phyloP scores from a whole-genome alignment of 176 grass and related monocot genomes.

The Canna indica region DNA sequence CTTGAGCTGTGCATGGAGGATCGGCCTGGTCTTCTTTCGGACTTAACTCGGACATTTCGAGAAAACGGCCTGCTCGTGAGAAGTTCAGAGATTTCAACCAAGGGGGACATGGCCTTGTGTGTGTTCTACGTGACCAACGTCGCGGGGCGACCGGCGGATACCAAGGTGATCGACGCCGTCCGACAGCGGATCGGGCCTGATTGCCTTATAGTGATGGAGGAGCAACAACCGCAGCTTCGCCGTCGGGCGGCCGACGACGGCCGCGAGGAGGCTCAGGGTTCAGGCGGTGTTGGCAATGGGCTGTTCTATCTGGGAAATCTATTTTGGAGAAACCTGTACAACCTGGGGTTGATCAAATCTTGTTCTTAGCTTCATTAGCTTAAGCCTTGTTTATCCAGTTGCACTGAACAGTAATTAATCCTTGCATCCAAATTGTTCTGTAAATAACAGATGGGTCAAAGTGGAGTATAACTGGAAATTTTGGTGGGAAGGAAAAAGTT shows the following conservation, averaged over 20 bases:
- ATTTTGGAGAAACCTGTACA: conserved; percentile 1
- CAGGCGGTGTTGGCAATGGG: not conserved
- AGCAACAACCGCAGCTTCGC: not conserved
- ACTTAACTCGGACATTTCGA: conserved; percentile 12
- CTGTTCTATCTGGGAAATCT: conserved; percentile 15
- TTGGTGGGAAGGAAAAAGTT: too few relatives aligned
- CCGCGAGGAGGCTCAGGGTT: too few relatives aligned
- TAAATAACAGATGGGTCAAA: too few relatives aligned
- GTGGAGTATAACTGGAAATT: too few relatives aligned
- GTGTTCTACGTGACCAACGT: conserved; percentile 14
- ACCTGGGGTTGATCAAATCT: conserved; percentile 4
- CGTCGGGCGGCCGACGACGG: not conserved
- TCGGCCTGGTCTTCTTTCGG: conserved; percentile 5
- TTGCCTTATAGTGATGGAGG: conserved; percentile 17
- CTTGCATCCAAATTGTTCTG: too few relatives aligned
- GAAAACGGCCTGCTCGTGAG: conserved; percentile 13
- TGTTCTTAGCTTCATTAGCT: not conserved
- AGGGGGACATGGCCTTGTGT: not conserved
- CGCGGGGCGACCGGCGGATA: not conserved
- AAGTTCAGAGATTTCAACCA: conserved; percentile 3
- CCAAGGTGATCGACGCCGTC: conserved; percentile 1
- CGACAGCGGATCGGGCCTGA: not conserved
- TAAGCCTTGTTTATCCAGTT: too few relatives aligned
- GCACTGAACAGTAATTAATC: too few relatives aligned
- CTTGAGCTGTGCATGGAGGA: conserved; percentile 8